phyloP scores from a whole-genome alignment of 148 eudicot genomes.

The Cornus kousa region DNA sequence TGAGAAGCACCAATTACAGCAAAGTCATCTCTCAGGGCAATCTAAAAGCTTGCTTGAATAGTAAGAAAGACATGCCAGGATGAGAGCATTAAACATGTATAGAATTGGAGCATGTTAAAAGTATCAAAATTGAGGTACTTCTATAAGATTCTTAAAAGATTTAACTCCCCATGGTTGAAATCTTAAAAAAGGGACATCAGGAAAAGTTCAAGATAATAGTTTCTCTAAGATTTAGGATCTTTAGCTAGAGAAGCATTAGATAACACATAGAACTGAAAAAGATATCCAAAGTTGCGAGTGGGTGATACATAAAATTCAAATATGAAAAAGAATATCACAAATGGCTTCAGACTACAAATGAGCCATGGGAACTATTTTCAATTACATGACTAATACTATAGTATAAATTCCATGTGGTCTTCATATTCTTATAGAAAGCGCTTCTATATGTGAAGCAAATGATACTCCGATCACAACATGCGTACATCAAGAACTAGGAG shows the following conservation, averaged over 20 bases:
- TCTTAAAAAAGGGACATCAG: too few relatives aligned
- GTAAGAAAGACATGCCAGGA: background rate
- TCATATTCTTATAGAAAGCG: too few relatives aligned
- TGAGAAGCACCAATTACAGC: background rate
- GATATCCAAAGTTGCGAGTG: background rate
- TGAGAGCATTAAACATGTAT: background rate
- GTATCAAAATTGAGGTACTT: background rate
- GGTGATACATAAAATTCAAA: background rate
- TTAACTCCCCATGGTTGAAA: too few relatives aligned
- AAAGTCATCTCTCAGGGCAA: background rate
- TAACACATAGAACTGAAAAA: too few relatives aligned
- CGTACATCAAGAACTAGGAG: background rate
- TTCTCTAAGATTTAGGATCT: too few relatives aligned
- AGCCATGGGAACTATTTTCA: too few relatives aligned
- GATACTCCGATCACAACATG: background rate
- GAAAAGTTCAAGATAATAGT: too few relatives aligned
- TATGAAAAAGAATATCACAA: background rate
- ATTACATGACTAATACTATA: too few relatives aligned
- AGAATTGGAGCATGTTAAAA: background rate
- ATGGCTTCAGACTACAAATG: background rate
- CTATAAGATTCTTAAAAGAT: too few relatives aligned
- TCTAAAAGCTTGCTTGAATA: background rate
- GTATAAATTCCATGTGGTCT: background rate
- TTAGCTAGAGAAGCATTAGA: too few relatives aligned
- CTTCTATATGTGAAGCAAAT: background rate